Conservation (phyloP, 2,329 filamentous ascomycete genomes). For the Huntiella moniliformis region DNA sequence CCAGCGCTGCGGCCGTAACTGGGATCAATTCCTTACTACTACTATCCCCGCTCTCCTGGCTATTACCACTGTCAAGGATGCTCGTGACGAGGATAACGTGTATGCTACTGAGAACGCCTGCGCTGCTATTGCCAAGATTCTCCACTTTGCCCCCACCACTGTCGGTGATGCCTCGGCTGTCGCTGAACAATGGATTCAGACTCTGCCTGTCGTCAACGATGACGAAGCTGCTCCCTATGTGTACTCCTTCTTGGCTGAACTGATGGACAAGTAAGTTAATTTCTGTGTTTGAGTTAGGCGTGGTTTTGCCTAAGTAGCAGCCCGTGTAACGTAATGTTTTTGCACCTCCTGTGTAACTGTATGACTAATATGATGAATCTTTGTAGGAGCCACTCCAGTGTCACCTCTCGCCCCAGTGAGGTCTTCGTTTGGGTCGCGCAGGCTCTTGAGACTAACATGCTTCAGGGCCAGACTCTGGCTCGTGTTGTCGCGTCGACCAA, state of each 20-base stretch:
- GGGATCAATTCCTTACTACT: slow-evolving; percentile 71
- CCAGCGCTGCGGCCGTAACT: slow-evolving; percentile 71
- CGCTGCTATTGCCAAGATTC: slow-evolving; percentile 87
- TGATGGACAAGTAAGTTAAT: slow-evolving; percentile 73
- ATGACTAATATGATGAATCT: slow-evolving; percentile 3
- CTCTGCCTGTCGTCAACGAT: slow-evolving; percentile 79
- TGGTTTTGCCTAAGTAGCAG: background rate
- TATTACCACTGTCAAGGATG: slow-evolving; percentile 60
- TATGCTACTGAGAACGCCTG: slow-evolving; percentile 97
- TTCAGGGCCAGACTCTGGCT: slow-evolving; percentile 65
- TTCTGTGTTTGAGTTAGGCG: background rate
- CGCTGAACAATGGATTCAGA: slow-evolving; percentile 72
- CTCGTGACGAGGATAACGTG: slow-evolving; percentile 78
- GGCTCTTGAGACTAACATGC: slow-evolving; percentile 75
- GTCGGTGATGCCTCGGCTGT: slow-evolving; percentile 61
- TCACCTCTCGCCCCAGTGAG: slow-evolving; percentile 58
- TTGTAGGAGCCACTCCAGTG: slow-evolving; percentile 62
- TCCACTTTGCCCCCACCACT: slow-evolving; percentile 69
- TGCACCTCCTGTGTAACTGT: background rate
- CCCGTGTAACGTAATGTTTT: background rate
- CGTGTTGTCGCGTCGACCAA: slow-evolving; percentile 65
- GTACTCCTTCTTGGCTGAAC: slow-evolving; percentile 74
- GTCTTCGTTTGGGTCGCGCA: slow-evolving; percentile 73
- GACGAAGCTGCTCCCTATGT: slow-evolving; percentile 95
- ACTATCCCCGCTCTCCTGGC: slow-evolving; percentile 71